phyloP scores from a whole-genome alignment of 148 eudicot genomes.

The Silene conica region DNA sequence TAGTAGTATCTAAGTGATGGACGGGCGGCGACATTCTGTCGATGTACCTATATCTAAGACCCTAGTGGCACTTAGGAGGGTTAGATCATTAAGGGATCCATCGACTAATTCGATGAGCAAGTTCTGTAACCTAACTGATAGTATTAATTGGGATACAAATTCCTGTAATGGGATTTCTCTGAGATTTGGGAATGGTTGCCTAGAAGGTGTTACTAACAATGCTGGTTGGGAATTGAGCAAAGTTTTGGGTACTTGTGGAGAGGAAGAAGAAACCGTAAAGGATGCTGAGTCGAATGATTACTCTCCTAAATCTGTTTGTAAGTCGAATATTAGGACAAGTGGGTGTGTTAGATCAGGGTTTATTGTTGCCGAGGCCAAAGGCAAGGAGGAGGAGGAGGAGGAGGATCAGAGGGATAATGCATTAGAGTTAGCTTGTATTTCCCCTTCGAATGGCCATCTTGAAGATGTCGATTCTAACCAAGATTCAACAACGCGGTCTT shows the following conservation, averaged over 20 bases:
- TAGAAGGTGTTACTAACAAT: constrained; percentile 29
- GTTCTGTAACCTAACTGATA: constrained; percentile 52
- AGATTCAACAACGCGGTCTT: constrained; percentile 37
- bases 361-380: constrained; percentile 15
- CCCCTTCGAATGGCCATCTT: constrained; percentile 36
- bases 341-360: constrained; percentile 21
- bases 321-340: constrained; percentile 19
- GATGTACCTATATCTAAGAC: constrained; percentile 86
- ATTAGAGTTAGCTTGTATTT: constrained; percentile 40
- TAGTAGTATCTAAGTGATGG: constrained; percentile 48
- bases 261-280: constrained; percentile 34
- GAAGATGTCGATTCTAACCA: constrained; percentile 67
- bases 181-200: constrained; percentile 45
- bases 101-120: constrained; percentile 82
- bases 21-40: constrained; percentile 85
- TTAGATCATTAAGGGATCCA: constrained; percentile 93
- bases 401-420: constrained; percentile 31
- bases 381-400: constrained; percentile 31
- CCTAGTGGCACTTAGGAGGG: constrained; percentile 81
- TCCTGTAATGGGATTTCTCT: constrained; percentile 67
- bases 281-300: constrained; percentile 24
- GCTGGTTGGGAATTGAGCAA: constrained; percentile 29
- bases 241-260: constrained; percentile 35
- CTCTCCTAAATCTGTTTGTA: constrained; percentile 23
- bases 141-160: constrained; percentile 78